These are phyloP conservation scores for Metschnikowia corniflorae DNA, from an alignment of 805 yeast species.

Conservation along the genomic window DNA sequence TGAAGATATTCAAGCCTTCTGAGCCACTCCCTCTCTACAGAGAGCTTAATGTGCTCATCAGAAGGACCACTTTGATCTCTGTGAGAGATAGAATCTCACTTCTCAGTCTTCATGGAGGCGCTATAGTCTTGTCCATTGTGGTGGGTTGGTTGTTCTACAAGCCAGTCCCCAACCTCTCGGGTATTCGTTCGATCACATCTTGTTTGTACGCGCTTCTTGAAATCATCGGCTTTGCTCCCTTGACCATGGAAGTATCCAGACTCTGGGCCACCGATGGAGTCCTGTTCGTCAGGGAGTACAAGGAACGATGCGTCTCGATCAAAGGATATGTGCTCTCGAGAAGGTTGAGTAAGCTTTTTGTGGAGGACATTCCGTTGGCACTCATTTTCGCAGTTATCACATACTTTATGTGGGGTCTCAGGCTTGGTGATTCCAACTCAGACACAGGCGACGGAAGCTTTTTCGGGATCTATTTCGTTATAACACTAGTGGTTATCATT, in stretches of 20 bases:
- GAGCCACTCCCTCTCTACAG: constrained; percentile 25
- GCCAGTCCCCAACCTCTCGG: constrained; percentile 57
- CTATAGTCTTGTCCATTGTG: constrained; percentile 52
- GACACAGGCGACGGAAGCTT: constrained; percentile 15
- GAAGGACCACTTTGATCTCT: constrained; percentile 31
- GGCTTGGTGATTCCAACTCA: constrained; percentile 23
- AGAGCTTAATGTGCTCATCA: constrained; percentile 33
- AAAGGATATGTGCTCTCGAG: constrained; percentile 66
- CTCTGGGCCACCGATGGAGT: constrained; percentile 38
- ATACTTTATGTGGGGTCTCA: constrained; percentile 75
- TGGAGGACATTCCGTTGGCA: constrained; percentile 68
- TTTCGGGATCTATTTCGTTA: constrained; percentile 63
- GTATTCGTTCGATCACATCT: constrained; percentile 56
- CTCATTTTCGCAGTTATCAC: constrained; percentile 57
- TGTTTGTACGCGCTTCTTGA: constrained; percentile 36
- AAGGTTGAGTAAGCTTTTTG: constrained; percentile 57
- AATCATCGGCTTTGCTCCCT: constrained; percentile 38
- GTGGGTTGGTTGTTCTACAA: constrained; percentile 75
- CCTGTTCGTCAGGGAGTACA: constrained; percentile 53
- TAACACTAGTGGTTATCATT: constrained; percentile 53
- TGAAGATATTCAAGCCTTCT: constrained; percentile 17
- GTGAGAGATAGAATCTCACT: constrained; percentile 33
- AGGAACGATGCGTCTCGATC: constrained; percentile 64
- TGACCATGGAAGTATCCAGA: constrained; percentile 38
- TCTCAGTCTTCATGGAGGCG: constrained; percentile 35